Percentiles rank a stretch among this genome's conserved stretches.
These are phyloP conservation scores for Zygosaccharomyces gambellarensis DNA, from an alignment of 805 yeast genomes.

Conservation along the genomic window DNA sequence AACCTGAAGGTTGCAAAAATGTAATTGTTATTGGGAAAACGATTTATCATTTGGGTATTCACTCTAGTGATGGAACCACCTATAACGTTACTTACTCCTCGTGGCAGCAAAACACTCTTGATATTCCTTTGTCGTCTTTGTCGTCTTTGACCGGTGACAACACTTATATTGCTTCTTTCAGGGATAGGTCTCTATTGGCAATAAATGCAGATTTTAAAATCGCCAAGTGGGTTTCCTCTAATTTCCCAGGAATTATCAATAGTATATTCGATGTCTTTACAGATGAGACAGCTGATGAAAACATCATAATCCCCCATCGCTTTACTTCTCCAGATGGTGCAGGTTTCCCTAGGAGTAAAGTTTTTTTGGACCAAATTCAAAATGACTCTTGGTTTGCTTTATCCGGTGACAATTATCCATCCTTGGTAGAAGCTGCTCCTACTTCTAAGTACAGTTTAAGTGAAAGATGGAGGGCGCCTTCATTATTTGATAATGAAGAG, in stretches of 20 bases:
- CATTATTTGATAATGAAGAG: constrained; percentile 36
- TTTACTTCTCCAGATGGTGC: constrained; percentile 34
- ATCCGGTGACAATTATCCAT: constrained; percentile 72
- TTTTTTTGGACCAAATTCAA: constrained; percentile 61
- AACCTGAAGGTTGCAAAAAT: constrained; percentile 28
- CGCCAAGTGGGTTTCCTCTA: constrained; percentile 70
- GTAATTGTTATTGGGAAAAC: constrained; percentile 64
- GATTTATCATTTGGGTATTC: constrained; percentile 68
- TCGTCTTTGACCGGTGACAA: constrained; percentile 61
- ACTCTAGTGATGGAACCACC: constrained; percentile 60
- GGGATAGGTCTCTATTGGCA: constrained; percentile 74
- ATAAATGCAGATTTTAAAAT: constrained; percentile 62
- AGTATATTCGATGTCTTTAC: constrained; percentile 70
- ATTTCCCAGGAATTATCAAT: constrained; percentile 65
- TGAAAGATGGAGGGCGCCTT: constrained; percentile 41
- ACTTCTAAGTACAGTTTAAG: constrained; percentile 50
- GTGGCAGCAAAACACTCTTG: constrained; percentile 91
- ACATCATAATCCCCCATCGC: constrained; percentile 66
- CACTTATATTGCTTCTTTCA: constrained; percentile 76
- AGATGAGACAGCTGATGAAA: constrained; percentile 33
- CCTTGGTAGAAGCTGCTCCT: constrained; percentile 77
- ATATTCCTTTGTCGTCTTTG: constrained; percentile 47
- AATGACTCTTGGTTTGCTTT: constrained; percentile 80
- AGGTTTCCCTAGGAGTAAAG: constrained; percentile 30
- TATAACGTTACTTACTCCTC: constrained; percentile 85